Conservation (phyloP, 148 eudicot species). For the Fagopyrum esculentum region DNA sequence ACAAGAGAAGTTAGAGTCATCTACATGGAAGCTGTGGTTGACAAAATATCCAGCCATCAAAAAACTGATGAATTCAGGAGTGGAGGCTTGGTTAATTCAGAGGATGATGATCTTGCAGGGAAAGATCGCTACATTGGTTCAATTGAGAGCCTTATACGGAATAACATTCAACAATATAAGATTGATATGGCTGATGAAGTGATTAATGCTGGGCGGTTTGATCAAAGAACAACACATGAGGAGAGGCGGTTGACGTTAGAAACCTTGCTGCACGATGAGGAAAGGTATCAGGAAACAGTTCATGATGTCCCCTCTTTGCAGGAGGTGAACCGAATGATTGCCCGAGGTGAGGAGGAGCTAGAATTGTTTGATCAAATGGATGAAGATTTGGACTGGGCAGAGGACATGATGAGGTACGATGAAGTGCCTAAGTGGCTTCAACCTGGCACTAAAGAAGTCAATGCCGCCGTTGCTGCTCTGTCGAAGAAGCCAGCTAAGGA, state of each 20-base stretch:
- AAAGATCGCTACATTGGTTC: conserved; percentile 97
- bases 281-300: conserved; percentile 89
- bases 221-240: conserved; percentile 98
- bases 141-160: conserved; percentile 88
- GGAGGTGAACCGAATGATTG: conserved; percentile 96
- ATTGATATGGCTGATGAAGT: conserved; percentile 99
- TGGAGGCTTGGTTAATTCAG: conserved; percentile 68
- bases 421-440: conserved; percentile 95
- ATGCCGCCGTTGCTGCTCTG: conserved; percentile 45
- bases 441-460: conserved; percentile 71
- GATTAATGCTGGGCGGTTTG: conserved; percentile 98
- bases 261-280: conserved; percentile 93
- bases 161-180: conserved; percentile 95
- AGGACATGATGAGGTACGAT: conserved; percentile 85
- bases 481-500: conserved; percentile 59
- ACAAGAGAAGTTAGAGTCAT: conserved; percentile 96
- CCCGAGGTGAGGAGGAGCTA: conserved; percentile 93
- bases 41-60: conserved; percentile 81
- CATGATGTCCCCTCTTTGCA: conserved; percentile 98
- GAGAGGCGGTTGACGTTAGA: conserved; percentile 92
- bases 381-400: conserved; percentile 86
- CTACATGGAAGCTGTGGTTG: conserved; percentile 97
- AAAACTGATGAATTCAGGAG: conserved; percentile 84
- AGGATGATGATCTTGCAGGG: conserved; percentile 98
- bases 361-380: conserved; percentile 98